A percentile compares a stretch with the other conserved stretches of the same genome.
These are phyloP conservation scores for Candida fluviatilis DNA, from an alignment of 805 yeast species.

Conservation along the genomic window DNA sequence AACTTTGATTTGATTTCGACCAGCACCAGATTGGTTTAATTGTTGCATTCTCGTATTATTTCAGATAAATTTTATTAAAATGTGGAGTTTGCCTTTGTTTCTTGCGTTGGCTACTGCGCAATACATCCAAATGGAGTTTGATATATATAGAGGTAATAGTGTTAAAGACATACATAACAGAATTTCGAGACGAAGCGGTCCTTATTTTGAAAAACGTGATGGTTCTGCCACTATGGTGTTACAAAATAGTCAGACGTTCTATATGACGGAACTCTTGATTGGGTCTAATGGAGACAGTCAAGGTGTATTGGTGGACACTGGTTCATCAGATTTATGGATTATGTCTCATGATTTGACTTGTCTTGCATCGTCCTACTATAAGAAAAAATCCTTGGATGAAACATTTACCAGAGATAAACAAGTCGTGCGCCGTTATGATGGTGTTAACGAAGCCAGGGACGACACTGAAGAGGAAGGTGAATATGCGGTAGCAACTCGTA, in stretches of 20 bases:
- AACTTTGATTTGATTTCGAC: too few relatives aligned
- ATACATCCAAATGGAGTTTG: neutral
- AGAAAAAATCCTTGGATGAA: constrained; percentile 2
- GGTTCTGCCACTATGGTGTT: constrained; percentile 16
- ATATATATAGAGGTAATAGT: neutral
- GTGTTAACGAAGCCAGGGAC: neutral
- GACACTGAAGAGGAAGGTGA: neutral
- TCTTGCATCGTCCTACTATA: constrained; percentile 5
- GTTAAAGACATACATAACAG: neutral
- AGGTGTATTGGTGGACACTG: constrained; percentile 37
- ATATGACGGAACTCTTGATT: constrained; percentile 22
- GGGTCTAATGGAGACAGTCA: constrained; percentile 27
- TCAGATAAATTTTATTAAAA: too few relatives aligned
- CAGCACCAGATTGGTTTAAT: too few relatives aligned
- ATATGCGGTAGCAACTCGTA: neutral
- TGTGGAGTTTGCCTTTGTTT: constrained; percentile 2
- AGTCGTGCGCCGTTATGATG: constrained; percentile 1
- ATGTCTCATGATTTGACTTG: constrained; percentile 29
- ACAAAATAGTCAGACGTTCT: constrained; percentile 25
- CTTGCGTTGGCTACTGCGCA: neutral
- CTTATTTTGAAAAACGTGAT: constrained; percentile 13
- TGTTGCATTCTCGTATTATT: too few relatives aligned
- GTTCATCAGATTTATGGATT: constrained; percentile 42
- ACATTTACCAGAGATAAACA: neutral
- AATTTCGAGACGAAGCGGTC: neutral